Base-by-base conservation (phyloP, 2,329 filamentous ascomycete genomes). In the Fonsecaea multimorphosa region DNA sequence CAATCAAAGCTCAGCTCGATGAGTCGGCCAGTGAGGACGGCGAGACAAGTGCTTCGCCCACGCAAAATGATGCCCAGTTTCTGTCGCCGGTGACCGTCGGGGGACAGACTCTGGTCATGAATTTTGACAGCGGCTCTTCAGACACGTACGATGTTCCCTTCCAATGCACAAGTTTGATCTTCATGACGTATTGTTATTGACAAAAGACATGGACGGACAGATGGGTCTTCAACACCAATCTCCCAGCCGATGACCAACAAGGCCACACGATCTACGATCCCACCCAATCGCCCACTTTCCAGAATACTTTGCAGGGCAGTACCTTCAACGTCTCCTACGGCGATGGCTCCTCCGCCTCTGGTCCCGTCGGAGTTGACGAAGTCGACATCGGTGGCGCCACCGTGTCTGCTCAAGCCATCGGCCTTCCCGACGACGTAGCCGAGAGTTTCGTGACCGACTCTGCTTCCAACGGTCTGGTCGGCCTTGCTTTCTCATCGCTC, bases 101-200 rank as follows among this genome's bases (percentile, higher is more conserved):
- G 66, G 88, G 87, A 4, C 89, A 92, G 78, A 84, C 82, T 3
- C 73, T 92, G 64, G 86, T 87, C 73, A 78, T 92, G 74, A 86
- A 91, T 75, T 91, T 92, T 74, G 90, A 92, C 77, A 89, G 88
- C n/a, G 90, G 90, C 63, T 91, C 89, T 1, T 85, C 89, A 12
- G 90, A 92, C 76, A 82, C 91, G 80, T 87, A 82, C 74, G 84
- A 75, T 63, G 44, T 24, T 11, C 54, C 56, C 31, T 0, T 14
- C 58, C 38, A n/a, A 14, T 51, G 58, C 58, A 57, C 44, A 6
- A 32, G 8, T 27, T 49, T 14, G 24, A 4, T 36, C 14, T 19
- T 32, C 2, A n/a, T 12, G 16, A 34, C 29, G 14, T 32, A 22
- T 31, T 53, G 40, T 40, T 44, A 61, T 63, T 67, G 27, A 63